A percentile compares a stretch with the other conserved stretches of the same genome.
These are phyloP conservation scores for Lachancea dasiensis DNA, from an alignment of 805 yeast genomes.

Conservation along the genomic window DNA sequence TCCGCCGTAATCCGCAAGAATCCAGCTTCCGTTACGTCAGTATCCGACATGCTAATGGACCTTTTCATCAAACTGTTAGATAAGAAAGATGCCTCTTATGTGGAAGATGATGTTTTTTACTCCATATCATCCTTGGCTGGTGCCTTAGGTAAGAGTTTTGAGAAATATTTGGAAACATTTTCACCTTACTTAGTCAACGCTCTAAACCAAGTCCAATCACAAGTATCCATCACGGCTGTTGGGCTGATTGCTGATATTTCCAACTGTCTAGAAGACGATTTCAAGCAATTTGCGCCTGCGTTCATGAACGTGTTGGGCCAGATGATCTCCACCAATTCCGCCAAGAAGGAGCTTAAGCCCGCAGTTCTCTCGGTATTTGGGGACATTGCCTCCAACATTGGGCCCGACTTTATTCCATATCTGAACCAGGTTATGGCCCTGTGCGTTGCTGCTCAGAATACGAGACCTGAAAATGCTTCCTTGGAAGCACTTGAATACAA, in stretches of 20 bases:
- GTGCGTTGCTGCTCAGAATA: constrained; percentile 57
- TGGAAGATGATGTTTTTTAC: constrained; percentile 92
- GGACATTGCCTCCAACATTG: constrained; percentile 88
- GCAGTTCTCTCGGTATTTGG: constrained; percentile 89
- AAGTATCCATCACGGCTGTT: constrained; percentile 82
- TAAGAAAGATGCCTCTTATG: constrained; percentile 53
- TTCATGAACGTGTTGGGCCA: constrained; percentile 80
- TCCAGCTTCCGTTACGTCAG: constrained; percentile 55
- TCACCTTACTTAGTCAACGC: constrained; percentile 79
- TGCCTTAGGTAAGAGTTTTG: constrained; percentile 65
- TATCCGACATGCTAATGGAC: constrained; percentile 80
- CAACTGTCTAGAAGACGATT: constrained; percentile 72
- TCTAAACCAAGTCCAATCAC: constrained; percentile 73
- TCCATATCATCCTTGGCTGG: constrained; percentile 87
- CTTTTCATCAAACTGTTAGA: constrained; percentile 68
- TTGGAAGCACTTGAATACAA: constrained; percentile 75
- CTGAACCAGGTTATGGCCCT: constrained; percentile 73
- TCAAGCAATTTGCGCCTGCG: constrained; percentile 69
- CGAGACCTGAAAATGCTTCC: constrained; percentile 60
- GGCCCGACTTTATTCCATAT: constrained; percentile 68
- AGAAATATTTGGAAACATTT: constrained; percentile 72
- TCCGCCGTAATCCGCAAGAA: constrained; percentile 82
- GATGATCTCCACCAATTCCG: constrained; percentile 57
- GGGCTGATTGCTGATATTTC: constrained; percentile 93
- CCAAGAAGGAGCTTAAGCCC: constrained; percentile 79